These are phyloP conservation scores for Sugiyamaella americana DNA, from an alignment of 805 yeast genomes.

Conservation along the genomic window DNA sequence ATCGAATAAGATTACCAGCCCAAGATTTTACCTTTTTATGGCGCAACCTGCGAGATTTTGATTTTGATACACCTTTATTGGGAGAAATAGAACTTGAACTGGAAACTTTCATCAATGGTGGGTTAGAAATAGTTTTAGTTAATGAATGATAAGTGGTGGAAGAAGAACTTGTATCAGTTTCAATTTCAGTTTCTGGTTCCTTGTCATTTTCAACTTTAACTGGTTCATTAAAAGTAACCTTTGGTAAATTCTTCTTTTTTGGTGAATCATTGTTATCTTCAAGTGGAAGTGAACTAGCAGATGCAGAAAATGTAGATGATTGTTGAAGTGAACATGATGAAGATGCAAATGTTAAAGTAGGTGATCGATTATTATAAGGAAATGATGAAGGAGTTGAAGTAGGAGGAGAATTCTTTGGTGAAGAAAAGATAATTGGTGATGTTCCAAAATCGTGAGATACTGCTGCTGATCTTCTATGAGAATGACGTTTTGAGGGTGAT, in stretches of 20 bases:
- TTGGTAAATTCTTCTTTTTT: slow-evolving; percentile 1
- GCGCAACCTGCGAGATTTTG: slow-evolving; percentile 4
- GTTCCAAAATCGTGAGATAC: slow-evolving; percentile 68
- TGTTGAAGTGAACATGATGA: slow-evolving; percentile 16
- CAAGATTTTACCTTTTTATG: slow-evolving; percentile 37
- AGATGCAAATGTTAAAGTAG: slow-evolving; percentile 18
- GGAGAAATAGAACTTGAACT: not conserved
- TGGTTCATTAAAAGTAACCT: slow-evolving; percentile 14
- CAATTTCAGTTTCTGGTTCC: not conserved
- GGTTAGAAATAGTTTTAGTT: not conserved
- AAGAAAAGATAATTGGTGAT: not conserved
- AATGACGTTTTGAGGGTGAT: slow-evolving; percentile 45
- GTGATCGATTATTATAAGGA: slow-evolving; percentile 14
- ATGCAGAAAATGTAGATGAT: slow-evolving; percentile 7
- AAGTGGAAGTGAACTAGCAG: slow-evolving; percentile 13
- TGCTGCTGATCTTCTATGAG: slow-evolving; percentile 82
- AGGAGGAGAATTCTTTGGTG: not conserved
- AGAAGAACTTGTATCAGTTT: not conserved
- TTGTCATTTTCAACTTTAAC: not conserved
- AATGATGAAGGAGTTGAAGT: not conserved
- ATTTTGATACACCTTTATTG: not conserved
- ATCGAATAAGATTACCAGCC: slow-evolving; percentile 32
- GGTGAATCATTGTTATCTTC: slow-evolving; percentile 1
- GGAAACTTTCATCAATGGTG: not conserved
- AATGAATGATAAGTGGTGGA: not conserved